phyloP scores from a whole-genome alignment of 352 stramenopile genomes.

The Globisporangium rhizosaccharum region DNA sequence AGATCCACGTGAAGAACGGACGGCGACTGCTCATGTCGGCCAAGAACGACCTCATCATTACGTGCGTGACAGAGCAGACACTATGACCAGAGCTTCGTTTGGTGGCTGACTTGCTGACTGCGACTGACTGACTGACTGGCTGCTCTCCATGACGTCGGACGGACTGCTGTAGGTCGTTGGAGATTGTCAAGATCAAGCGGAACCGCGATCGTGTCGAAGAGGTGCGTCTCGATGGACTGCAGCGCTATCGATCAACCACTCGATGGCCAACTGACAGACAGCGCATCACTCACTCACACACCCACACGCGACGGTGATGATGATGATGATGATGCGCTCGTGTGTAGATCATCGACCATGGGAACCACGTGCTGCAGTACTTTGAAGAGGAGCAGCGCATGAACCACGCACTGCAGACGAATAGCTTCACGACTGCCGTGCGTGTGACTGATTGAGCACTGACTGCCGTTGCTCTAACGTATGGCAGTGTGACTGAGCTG shows the following conservation, averaged over 20 bases:
- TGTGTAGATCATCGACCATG: conserved; percentile 52
- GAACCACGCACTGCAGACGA: conserved; percentile 55
- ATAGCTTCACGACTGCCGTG: conserved; percentile 67
- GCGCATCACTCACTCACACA: background rate
- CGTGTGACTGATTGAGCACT: conserved; percentile 4
- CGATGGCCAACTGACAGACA: background rate
- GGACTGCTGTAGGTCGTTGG: conserved; percentile 42
- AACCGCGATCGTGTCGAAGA: conserved; percentile 75
- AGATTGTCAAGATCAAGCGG: conserved; percentile 80
- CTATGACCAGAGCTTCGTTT: background rate
- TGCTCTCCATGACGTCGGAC: background rate
- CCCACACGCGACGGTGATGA: too few species aligned
- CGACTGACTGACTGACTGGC: background rate
- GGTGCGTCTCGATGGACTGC: conserved; percentile 15
- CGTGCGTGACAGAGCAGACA: conserved; percentile 17
- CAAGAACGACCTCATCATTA: conserved; percentile 71
- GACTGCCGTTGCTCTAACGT: too few species aligned
- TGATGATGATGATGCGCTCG: background rate
- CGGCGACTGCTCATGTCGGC: conserved; percentile 58
- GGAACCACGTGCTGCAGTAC: conserved; percentile 37
- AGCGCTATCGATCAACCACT: background rate
- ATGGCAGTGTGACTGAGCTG: too few species aligned
- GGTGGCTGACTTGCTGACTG: too few species aligned
- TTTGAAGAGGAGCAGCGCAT: conserved; percentile 79
- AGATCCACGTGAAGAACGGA: conserved; percentile 87